Conservation (phyloP, 148 eudicot genomes). For the Euryodendron excelsum region DNA sequence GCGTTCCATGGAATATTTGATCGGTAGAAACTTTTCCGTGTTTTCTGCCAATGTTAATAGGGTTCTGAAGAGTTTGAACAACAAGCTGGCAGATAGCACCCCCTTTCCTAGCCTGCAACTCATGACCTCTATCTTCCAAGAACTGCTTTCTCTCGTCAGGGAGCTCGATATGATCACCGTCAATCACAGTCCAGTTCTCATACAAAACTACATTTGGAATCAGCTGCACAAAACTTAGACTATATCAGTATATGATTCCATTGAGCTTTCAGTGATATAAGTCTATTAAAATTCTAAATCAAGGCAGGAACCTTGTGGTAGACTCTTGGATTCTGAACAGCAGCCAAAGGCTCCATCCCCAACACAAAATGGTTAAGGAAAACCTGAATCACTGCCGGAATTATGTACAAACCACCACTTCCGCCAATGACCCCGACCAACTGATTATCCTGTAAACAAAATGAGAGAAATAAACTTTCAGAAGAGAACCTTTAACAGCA, state of each 20-base stretch:
- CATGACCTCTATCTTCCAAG: slow-evolving; percentile 72
- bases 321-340: slow-evolving; percentile 81
- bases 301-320: slow-evolving; percentile 66
- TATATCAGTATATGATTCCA: background rate
- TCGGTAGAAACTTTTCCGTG: slow-evolving; percentile 21
- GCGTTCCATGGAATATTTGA: slow-evolving; percentile 44
- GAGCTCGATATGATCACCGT: slow-evolving; percentile 86
- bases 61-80: slow-evolving; percentile 51
- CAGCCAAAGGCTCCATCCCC: slow-evolving; percentile 73
- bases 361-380: slow-evolving; percentile 66
- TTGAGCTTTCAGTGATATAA: background rate
- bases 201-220: slow-evolving; percentile 63
- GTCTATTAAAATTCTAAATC: background rate
- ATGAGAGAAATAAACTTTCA: no score
- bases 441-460: slow-evolving; percentile 69
- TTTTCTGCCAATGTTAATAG: slow-evolving; percentile 32
- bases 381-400: slow-evolving; percentile 78
- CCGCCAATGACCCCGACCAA: slow-evolving; percentile 89
- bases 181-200: slow-evolving; percentile 83
- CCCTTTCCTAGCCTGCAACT: slow-evolving; percentile 39
- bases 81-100: slow-evolving; percentile 76
- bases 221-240: slow-evolving; percentile 49
- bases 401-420: slow-evolving; percentile 79
- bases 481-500: no score
- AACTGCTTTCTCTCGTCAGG: slow-evolving; percentile 39